A percentile compares a stretch with the other conserved stretches of the same genome.
These are phyloP conservation scores for Graphilbum ipis-grandicollis DNA, from an alignment of 2,329 filamentous ascomycete genomes.

Conservation along the genomic window DNA sequence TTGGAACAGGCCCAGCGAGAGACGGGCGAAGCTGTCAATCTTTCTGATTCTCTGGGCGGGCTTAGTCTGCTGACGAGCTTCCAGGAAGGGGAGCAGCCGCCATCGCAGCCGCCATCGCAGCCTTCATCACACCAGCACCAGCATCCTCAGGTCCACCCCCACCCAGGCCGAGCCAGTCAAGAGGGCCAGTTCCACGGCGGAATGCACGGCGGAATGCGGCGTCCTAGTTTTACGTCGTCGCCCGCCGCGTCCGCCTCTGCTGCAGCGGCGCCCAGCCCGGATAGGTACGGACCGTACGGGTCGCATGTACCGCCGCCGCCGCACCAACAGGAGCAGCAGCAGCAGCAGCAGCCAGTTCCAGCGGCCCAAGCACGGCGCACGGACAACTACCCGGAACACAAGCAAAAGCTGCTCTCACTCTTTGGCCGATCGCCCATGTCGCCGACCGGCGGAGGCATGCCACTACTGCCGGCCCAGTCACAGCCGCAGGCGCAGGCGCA, in stretches of 20 bases:
- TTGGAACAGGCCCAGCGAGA: no score
- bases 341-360: neutral
- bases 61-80: neutral
- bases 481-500: neutral
- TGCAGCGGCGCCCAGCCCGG: neutral
- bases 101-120: no score
- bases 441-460: constrained; percentile 5
- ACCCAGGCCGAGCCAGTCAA: neutral
- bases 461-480: constrained; percentile 14
- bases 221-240: constrained; percentile 5
- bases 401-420: constrained; percentile 37
- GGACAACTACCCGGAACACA: constrained; percentile 23
- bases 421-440: constrained; percentile 32
- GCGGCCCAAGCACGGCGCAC: constrained; percentile 5
- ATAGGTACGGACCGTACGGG: neutral
- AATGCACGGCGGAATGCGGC: neutral
- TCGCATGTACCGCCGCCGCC: no score
- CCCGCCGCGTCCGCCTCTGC: constrained; percentile 1
- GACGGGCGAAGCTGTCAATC: neutral
- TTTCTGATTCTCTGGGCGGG: no score
- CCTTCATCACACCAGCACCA: neutral
- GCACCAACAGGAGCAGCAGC: no score
- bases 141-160: neutral
- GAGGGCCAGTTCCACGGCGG: neutral
- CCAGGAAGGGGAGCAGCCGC: neutral